A percentile compares a stretch with the other conserved stretches of the same genome.
phyloP scores from a whole-genome alignment of 73 alveolate genomes.

The Paramecium sonneborni region DNA sequence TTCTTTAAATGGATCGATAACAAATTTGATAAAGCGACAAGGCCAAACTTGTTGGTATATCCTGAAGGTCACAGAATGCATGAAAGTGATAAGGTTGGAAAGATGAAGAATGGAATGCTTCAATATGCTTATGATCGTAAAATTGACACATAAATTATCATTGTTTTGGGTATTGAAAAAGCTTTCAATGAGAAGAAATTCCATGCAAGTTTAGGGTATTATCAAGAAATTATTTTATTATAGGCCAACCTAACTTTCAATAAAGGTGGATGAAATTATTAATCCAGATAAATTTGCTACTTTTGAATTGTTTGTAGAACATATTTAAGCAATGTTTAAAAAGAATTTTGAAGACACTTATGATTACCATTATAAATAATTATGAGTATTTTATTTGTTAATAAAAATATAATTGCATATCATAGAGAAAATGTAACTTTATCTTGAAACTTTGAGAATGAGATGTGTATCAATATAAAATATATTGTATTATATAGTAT shows the following conservation, averaged over 20 bases:
- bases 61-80: slow-evolving; percentile 56
- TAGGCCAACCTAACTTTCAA: neutral
- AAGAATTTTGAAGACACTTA: neutral
- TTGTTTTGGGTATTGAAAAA: slow-evolving; percentile 20
- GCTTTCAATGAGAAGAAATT: slow-evolving; percentile 44
- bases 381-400: neutral
- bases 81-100: slow-evolving; percentile 7
- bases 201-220: slow-evolving; percentile 39
- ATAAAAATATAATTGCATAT: neutral
- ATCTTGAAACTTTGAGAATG: neutral
- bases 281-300: neutral
- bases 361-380: neutral
- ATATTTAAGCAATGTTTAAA: neutral
- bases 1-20: slow-evolving; percentile 51
- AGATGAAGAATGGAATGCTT: slow-evolving; percentile 30
- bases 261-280: neutral
- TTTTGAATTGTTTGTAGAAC: neutral
- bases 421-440: neutral
- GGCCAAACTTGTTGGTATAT: slow-evolving; percentile 42
- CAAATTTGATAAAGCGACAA: neutral
- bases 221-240: neutral
- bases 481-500: neutral
- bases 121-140: slow-evolving; percentile 30
- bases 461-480: neutral
- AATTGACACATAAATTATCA: neutral